These are phyloP conservation scores for Retiboletus flavoniger DNA, from an alignment of 1,284 basidiomycete species.

Conservation along the genomic window DNA sequence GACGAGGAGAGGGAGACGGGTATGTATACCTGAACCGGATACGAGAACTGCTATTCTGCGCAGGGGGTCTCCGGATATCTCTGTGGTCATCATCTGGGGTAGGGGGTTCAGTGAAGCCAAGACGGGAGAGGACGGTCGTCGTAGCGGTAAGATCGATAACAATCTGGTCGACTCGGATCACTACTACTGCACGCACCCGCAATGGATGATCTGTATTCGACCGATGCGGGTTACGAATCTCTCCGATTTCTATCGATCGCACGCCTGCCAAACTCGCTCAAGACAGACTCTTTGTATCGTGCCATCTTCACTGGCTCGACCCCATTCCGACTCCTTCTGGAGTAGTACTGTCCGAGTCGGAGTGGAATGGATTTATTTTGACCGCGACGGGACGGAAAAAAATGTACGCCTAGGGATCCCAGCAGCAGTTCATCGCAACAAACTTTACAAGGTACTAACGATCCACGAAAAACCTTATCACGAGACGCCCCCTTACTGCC, in stretches of 20 bases:
- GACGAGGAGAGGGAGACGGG: neutral
- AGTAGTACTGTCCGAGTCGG: neutral
- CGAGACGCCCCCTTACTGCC: neutral
- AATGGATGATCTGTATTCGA: neutral
- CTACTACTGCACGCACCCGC: neutral
- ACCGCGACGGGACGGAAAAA: neutral
- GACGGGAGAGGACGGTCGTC: constrained; percentile 11
- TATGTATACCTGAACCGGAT: constrained; percentile 74
- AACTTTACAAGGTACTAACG: neutral
- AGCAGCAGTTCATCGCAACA: constrained; percentile 1
- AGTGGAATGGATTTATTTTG: neutral
- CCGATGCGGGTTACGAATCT: constrained; percentile 2
- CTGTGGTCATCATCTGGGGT: constrained; percentile 9
- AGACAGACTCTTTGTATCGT: no score
- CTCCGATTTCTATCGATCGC: neutral
- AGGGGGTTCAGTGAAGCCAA: neutral
- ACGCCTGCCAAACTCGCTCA: no score
- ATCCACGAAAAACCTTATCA: neutral
- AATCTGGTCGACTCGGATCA: neutral
- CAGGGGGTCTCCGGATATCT: neutral
- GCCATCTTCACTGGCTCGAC: neutral
- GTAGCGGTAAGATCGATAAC: constrained; percentile 3
- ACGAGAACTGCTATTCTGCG: constrained; percentile 65
- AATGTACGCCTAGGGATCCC: neutral
- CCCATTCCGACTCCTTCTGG: constrained; percentile 1